Percentiles rank a stretch among this genome's conserved stretches.
phyloP scores from a whole-genome alignment of 2,329 filamentous ascomycete species.

The Akanthomyces lecanii region DNA sequence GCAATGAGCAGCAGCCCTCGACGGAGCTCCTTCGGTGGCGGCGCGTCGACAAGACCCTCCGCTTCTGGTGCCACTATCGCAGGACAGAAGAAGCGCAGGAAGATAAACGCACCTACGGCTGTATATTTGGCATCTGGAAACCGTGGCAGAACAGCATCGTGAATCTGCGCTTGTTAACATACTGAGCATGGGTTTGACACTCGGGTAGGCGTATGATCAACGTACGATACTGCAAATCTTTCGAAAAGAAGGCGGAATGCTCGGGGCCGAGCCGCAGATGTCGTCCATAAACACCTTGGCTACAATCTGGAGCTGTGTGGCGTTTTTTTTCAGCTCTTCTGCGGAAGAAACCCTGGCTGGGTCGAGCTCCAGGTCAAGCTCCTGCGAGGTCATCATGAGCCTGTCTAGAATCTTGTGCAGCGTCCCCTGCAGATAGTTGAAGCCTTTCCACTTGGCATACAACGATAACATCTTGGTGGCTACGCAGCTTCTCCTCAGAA shows the following conservation, averaged over 20 bases:
- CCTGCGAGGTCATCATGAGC: slow-evolving; percentile 62
- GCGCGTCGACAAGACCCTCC: slow-evolving; percentile 57
- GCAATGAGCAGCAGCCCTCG: slow-evolving; percentile 64
- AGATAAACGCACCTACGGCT: slow-evolving; percentile 67
- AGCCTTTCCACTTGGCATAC: slow-evolving; percentile 68
- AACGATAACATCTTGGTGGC: slow-evolving; percentile 70
- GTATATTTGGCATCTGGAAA: slow-evolving; percentile 70
- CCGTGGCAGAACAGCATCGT: slow-evolving; percentile 55
- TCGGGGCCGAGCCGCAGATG: slow-evolving; percentile 59
- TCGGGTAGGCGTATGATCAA: slow-evolving; percentile 16
- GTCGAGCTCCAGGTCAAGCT: slow-evolving; percentile 64
- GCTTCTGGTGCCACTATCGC: slow-evolving; percentile 67
- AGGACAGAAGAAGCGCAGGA: slow-evolving; percentile 68
- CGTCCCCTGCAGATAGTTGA: slow-evolving; percentile 58
- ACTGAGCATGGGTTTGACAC: slow-evolving; percentile 15
- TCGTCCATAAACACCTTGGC: slow-evolving; percentile 69
- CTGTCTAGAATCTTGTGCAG: slow-evolving; percentile 64
- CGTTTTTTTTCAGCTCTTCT: slow-evolving; percentile 64
- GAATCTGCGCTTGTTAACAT: slow-evolving; percentile 42
- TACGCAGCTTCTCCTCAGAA: slow-evolving; percentile 64
- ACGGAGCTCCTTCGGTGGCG: slow-evolving; percentile 65
- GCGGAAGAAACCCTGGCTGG: slow-evolving; percentile 55
- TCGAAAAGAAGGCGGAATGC: slow-evolving; percentile 60
- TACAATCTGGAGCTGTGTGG: slow-evolving; percentile 60
- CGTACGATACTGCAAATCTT: slow-evolving; percentile 64